These are phyloP conservation scores for Cyclocybe cylindracea DNA, from an alignment of 768 basidiomycete species.

Conservation along the genomic window DNA sequence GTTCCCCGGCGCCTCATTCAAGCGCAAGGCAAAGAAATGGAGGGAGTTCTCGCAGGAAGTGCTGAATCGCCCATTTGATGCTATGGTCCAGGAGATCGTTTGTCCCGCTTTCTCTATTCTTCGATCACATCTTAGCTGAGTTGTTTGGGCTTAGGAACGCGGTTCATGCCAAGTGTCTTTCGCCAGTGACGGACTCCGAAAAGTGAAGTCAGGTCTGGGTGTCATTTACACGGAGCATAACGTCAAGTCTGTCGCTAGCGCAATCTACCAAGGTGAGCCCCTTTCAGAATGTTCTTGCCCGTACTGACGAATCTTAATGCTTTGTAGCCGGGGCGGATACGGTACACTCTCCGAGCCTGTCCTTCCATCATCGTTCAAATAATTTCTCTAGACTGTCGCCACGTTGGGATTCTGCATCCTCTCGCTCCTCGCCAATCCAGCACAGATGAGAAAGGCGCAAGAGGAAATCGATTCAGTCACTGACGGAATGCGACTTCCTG, in stretches of 20 bases:
- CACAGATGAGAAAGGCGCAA: constrained; percentile 30
- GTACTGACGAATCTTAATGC: background rate
- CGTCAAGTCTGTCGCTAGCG: constrained; percentile 18
- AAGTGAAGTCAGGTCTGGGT: constrained; percentile 4
- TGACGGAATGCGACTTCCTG: constrained; percentile 27
- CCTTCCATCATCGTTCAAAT: background rate
- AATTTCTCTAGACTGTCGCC: background rate
- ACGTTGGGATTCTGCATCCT: background rate
- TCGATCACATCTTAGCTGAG: background rate
- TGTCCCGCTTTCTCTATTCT: background rate
- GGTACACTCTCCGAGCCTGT: background rate
- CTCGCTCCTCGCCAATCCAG: constrained; percentile 18
- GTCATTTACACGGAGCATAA: constrained; percentile 11
- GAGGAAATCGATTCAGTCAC: constrained; percentile 31
- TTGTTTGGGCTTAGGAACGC: constrained; percentile 5
- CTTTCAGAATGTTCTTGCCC: too few relatives aligned
- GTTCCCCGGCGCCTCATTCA: constrained; percentile 32
- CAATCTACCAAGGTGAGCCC: constrained; percentile 18
- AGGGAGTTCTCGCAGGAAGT: constrained; percentile 27
- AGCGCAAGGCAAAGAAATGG: constrained; percentile 39
- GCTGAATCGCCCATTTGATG: constrained; percentile 34
- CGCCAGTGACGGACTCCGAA: constrained; percentile 12
- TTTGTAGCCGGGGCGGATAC: constrained; percentile 11
- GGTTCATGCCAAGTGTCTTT: constrained; percentile 17
- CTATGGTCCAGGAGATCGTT: constrained; percentile 30